Evolutionary conservation across 352 stramenopile genomes (phyloP), one percentile per base, ranked within the genome.

Genomic region (Phytophthora macrochlamydospora): DNA sequence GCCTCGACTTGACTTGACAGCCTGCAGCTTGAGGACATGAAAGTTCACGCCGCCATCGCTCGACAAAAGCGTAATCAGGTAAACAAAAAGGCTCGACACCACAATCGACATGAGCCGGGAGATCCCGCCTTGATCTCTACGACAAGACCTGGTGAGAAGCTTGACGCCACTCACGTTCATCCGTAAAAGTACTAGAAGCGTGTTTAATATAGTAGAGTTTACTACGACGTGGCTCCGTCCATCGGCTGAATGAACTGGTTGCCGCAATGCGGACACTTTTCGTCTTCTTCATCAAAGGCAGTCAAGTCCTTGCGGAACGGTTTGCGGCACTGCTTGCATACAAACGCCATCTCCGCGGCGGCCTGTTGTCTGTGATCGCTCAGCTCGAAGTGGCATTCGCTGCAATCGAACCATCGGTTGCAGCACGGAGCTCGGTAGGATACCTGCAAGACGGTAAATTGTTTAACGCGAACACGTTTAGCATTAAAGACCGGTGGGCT

Each of bases 401-500:
- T 87, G 71, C 83, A 94, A 63, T 92, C 83, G 59, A 92, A 94
- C 85, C 82, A 94, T 45, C 80, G 83, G 13, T 71, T 76, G 69
- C 83, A 94, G 68, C 85, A 92, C 48, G 83, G 78, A 31, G 83
- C 77, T 42, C 67, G 82, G 69, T 92, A 92, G 7, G 81, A 73
- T 38, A 83, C 82, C 83, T 93, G 43, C 37, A 38, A 24, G 18
- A 24, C 18, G 49, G 53, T 2, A 52, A 38, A 3, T 12, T 35
- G 56, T 24, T 24, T 24, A 24, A 24, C 18, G 18, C 18, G 18
- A 24, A 24, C 18, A 24, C 18, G 18, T 24, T 24, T 24, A 24
- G 18, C 18, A 24, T 24, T 24, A 24, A 24, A 24, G 18, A 24
- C 18, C 18, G 18, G 18, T 24, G 18, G 18, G 18, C 18, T 24